phyloP scores from a whole-genome alignment of 352 stramenopile genomes.

The Phytopythium oedochilum region DNA sequence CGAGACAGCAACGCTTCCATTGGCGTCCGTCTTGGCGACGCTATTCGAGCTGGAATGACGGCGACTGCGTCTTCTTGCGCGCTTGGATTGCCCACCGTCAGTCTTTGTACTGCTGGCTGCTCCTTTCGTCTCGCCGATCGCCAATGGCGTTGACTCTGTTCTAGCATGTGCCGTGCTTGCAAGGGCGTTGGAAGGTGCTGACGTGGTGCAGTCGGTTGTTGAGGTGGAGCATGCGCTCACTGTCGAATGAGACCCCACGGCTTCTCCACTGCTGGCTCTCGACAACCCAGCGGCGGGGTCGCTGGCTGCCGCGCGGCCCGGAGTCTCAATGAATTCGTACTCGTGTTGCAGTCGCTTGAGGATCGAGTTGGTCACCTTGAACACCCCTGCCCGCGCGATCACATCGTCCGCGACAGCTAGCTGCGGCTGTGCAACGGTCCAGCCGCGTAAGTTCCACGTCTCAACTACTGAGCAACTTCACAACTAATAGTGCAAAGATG shows the following conservation, averaged over 20 bases:
- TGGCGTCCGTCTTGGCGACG: neutral
- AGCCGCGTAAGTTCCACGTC: neutral
- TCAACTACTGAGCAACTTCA: too few relatives aligned
- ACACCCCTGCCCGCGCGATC: conserved; percentile 16
- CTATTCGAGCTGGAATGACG: neutral
- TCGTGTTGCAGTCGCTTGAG: conserved; percentile 25
- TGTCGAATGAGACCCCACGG: neutral
- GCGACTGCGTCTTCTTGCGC: neutral
- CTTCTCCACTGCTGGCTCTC: neutral
- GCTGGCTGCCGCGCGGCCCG: neutral
- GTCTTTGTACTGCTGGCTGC: neutral
- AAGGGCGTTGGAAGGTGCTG: too few relatives aligned
- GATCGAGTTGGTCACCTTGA: conserved; percentile 34
- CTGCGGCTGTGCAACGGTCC: conserved; percentile 15
- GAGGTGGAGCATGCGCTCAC: neutral
- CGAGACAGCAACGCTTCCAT: neutral
- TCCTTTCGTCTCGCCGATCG: neutral
- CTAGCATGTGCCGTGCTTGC: neutral
- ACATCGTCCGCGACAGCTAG: conserved; percentile 20
- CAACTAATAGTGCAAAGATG: too few relatives aligned
- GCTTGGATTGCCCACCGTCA: neutral
- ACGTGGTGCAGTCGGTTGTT: neutral
- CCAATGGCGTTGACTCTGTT: too few relatives aligned
- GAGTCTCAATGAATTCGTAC: conserved; percentile 16
- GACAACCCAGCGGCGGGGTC: neutral